A percentile compares a stretch with the other conserved stretches of the same genome.
Evolutionary conservation across 768 basidiomycete genomes (phyloP).

Genomic region (Phanerochaete sordida): DNA sequence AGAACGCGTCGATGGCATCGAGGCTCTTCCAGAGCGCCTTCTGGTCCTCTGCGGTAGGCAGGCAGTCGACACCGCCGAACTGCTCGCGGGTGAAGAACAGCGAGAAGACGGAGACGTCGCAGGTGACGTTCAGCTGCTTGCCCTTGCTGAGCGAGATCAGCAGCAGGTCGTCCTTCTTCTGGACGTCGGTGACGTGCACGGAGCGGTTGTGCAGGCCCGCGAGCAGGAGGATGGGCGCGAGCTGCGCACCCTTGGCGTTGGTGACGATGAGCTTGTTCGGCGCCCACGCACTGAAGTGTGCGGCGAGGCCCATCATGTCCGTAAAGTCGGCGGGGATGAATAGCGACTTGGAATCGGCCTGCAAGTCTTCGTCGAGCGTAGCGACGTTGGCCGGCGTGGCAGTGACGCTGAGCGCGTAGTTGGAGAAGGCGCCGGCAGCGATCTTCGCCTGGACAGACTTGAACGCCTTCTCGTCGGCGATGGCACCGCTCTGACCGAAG

Average conservation of each 20-base stretch:
- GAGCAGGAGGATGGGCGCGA: constrained; percentile 89
- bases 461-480: constrained; percentile 66
- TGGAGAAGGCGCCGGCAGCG: constrained; percentile 69
- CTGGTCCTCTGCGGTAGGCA: constrained; percentile 80
- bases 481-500: constrained; percentile 53
- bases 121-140: constrained; percentile 91
- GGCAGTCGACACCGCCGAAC: constrained; percentile 55
- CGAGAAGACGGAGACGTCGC: constrained; percentile 90
- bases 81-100: constrained; percentile 83
- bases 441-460: constrained; percentile 67
- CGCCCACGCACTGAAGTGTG: constrained; percentile 90
- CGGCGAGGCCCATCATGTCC: constrained; percentile 60
- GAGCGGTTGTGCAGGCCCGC: constrained; percentile 90
- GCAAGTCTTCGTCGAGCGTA: constrained; percentile 66
- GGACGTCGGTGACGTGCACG: constrained; percentile 90
- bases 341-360: constrained; percentile 77
- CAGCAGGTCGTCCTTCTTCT: constrained; percentile 79
- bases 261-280: constrained; percentile 90
- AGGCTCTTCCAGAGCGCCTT: constrained; percentile 82
- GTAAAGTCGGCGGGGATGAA: constrained; percentile 75
- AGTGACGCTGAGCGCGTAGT: constrained; percentile 80
- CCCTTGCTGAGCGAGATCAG: constrained; percentile 94
- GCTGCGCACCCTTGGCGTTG: constrained; percentile 86
- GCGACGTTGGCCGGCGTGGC: constrained; percentile 68
- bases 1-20: constrained; percentile 84